phyloP scores from a whole-genome alignment of 2,329 filamentous ascomycete genomes.

The Elsinoe australis region DNA sequence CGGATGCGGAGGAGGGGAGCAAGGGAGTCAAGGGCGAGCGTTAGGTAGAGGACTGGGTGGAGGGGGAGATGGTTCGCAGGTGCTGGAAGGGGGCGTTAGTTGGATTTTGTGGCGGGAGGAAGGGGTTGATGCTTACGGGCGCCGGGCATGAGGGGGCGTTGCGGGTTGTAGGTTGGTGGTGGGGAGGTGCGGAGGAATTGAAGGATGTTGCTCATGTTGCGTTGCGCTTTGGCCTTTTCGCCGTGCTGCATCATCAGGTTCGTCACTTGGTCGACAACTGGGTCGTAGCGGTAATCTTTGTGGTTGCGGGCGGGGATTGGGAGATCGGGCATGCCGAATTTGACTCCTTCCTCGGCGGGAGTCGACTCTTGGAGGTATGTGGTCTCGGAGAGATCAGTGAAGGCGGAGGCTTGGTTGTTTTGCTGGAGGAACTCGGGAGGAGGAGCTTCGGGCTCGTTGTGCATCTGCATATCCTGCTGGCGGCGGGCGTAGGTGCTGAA shows the following conservation, averaged over 20 bases:
- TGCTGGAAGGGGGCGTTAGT: conserved; percentile 39
- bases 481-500: conserved; percentile 50
- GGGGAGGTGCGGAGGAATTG: conserved; percentile 75
- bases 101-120: background rate
- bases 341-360: conserved; percentile 45
- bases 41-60: conserved; percentile 83
- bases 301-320: conserved; percentile 57
- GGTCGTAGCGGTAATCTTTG: conserved; percentile 76
- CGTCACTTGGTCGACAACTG: conserved; percentile 77
- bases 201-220: conserved; percentile 82
- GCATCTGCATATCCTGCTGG: conserved; percentile 24
- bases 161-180: conserved; percentile 65
- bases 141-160: conserved; percentile 65
- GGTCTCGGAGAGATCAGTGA: background rate
- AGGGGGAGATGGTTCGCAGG: conserved; percentile 74
- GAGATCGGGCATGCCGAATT: conserved; percentile 64
- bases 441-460: background rate
- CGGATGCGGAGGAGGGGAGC: conserved; percentile 79
- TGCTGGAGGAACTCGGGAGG: conserved; percentile 4
- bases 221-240: conserved; percentile 80
- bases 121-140: conserved; percentile 30
- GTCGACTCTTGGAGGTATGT: background rate
- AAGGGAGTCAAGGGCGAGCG: conserved; percentile 83
- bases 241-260: conserved; percentile 87
- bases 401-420: background rate